phyloP scores from a whole-genome alignment of 192 early-diverging fungal species.

The Pilaira anomala region DNA sequence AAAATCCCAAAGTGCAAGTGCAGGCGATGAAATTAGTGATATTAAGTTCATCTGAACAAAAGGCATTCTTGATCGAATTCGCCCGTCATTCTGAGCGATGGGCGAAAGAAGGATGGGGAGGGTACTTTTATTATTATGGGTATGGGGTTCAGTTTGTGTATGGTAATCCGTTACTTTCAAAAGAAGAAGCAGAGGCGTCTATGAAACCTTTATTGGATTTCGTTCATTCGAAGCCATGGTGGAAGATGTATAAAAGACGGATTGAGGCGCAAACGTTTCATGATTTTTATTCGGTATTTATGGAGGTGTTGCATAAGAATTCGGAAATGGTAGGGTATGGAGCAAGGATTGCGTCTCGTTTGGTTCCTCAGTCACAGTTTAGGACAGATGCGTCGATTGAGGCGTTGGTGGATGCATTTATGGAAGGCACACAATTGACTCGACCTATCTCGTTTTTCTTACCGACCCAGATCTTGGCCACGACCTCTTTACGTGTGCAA shows the following conservation, averaged over 20 bases:
- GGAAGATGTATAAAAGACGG: not conserved
- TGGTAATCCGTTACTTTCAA: constrained; percentile 8
- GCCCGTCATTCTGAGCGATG: not conserved
- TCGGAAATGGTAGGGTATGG: constrained; percentile 22
- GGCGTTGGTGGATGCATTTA: constrained; percentile 5
- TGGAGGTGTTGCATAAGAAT: not conserved
- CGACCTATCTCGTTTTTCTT: not conserved
- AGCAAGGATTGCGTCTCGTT: constrained; percentile 31
- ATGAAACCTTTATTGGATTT: constrained; percentile 4
- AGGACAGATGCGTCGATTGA: constrained; percentile 11
- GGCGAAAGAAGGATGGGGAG: not conserved
- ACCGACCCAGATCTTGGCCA: constrained; percentile 22
- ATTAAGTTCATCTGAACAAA: not conserved
- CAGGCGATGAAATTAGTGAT: not conserved
- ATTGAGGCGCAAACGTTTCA: not conserved
- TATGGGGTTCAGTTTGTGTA: not conserved
- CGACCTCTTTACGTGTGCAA: not conserved
- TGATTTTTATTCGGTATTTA: not conserved
- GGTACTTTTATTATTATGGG: not conserved
- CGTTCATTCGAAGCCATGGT: not conserved
- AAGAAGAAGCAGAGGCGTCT: constrained; percentile 4
- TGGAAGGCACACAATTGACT: constrained; percentile 12
- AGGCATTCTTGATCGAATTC: not conserved
- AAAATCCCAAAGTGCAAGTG: not conserved
- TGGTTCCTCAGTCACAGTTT: constrained; percentile 35